Conservation (phyloP, 345 rosid species). For the Diplotaxis tenuifolia region DNA sequence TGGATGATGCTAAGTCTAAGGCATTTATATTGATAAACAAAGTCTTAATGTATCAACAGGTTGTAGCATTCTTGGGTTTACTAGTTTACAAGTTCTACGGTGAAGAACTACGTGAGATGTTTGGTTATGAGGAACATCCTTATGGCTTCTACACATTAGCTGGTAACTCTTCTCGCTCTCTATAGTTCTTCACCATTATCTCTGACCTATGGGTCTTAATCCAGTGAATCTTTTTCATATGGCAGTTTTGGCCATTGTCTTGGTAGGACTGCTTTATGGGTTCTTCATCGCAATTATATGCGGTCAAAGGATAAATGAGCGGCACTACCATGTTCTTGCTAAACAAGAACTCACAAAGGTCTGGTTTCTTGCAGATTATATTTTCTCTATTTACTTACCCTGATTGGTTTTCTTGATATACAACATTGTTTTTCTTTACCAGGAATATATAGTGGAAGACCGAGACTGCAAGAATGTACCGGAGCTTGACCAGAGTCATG, state of each 20-base stretch:
- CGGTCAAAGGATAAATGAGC: constrained; percentile 95
- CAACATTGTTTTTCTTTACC: constrained; percentile 17
- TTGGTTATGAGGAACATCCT: constrained; percentile 98
- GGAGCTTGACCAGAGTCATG: constrained; percentile 84
- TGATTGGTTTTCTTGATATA: neutral
- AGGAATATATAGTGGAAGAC: constrained; percentile 98
- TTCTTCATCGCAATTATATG: constrained; percentile 98
- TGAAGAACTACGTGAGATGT: constrained; percentile 93
- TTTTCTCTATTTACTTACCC: neutral
- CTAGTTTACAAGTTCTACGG: constrained; percentile 95
- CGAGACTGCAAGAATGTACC: constrained; percentile 66
- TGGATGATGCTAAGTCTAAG: constrained; percentile 2
- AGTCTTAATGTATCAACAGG: constrained; percentile 46
- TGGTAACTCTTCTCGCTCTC: constrained; percentile 45
- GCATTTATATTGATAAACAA: neutral
- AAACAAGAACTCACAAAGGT: constrained; percentile 99
- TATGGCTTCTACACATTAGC: constrained; percentile 95
- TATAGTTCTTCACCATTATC: neutral
- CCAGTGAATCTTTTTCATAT: constrained; percentile 5
- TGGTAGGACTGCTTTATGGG: constrained; percentile 98
- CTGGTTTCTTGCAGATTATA: constrained; percentile 12
- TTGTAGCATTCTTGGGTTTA: constrained; percentile 89
- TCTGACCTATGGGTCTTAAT: constrained; percentile 4
- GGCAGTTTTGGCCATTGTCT: constrained; percentile 85
- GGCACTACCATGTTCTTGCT: constrained; percentile 96